Conservation (phyloP, 768 basidiomycete genomes). For the Coprinopsis marcescibilis region DNA sequence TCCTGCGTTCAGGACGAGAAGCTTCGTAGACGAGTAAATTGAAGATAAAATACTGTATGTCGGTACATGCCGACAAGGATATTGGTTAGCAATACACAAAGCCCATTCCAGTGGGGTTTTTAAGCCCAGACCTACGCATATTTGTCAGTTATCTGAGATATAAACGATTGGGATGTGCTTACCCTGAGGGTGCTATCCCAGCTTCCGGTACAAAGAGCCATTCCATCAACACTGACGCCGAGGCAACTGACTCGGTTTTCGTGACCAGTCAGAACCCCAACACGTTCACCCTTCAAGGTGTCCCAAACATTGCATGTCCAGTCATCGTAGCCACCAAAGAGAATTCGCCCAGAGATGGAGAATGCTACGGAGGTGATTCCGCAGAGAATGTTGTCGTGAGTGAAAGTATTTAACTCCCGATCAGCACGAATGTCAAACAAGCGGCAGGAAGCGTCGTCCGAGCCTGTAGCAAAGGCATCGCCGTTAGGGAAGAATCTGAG, state of each 20-base stretch:
- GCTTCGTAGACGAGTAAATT: too few relatives aligned
- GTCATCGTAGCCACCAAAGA: conserved; percentile 99
- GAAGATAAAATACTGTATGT: too few relatives aligned
- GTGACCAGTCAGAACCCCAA: conserved; percentile 95
- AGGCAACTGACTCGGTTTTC: conserved; percentile 98
- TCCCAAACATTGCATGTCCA: conserved; percentile 99
- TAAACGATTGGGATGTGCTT: conserved; percentile 24
- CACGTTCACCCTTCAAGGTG: conserved; percentile 95
- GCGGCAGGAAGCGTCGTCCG: conserved; percentile 97
- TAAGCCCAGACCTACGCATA: conserved; percentile 76
- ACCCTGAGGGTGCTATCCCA: conserved; percentile 98
- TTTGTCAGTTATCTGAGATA: conserved; percentile 9
- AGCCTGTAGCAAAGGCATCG: conserved; percentile 97
- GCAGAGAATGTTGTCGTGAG: conserved; percentile 97
- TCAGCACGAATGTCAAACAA: conserved; percentile 97
- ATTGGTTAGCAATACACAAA: too few relatives aligned
- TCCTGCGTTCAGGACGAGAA: too few relatives aligned
- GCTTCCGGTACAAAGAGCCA: conserved; percentile 97
- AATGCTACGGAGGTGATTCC: conserved; percentile 99
- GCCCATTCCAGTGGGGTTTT: conserved; percentile 18
- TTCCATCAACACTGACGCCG: conserved; percentile 93
- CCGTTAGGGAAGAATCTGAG: conserved; percentile 98
- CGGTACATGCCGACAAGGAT: too few relatives aligned
- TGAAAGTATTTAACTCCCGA: conserved; percentile 93
- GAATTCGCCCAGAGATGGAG: conserved; percentile 93